Base-by-base conservation (phyloP, 768 basidiomycete genomes). In the Leucocoprinus birnbaumii region DNA sequence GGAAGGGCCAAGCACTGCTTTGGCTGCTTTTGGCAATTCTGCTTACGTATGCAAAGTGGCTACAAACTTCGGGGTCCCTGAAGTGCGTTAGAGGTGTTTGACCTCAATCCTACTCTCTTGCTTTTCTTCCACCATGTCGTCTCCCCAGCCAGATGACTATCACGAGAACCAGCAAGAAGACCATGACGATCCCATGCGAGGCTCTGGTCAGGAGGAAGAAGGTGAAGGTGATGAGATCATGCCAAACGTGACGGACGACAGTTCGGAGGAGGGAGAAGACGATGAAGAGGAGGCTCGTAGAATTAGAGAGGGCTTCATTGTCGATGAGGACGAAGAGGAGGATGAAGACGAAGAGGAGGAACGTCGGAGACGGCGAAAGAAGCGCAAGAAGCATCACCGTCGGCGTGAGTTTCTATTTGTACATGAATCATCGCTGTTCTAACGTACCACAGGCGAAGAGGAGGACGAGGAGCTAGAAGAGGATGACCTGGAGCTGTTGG, bases 251-350 rank as follows among this genome's bases (percentile, higher is more conserved):
- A 82, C 84, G 18, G 89, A 89, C 66, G 91, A 94, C 70, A 93
- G 91, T 67, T 93, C 91, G 43, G 91, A 92, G 63, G 90, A 94
- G 65, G 87, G 83, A 34, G 91, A 95, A 35, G 94, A 96, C 46
- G 94, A 96, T 65, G 89, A 85, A 62, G 95, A 96, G 58, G 94
- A 94, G 72, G 88, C 76, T 62, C 80, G 82, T 55, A 77, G 82
- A 54, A 84, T 97, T 53, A 75, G 84, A 48, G 90, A 94, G 48
- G 94, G 91, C 0, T 97, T 98, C 66, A 97, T 98, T 62, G 94
- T 94, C 7, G 90, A 90, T 54, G 90, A 88, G 53, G 87, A 90
- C 8, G 92, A 95, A 56, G 93, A 90, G 0, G 89, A 93, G 6
- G 91, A 93, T 0, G 90, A 88, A 3, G 88, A 84, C 0, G 84